A percentile compares a stretch with the other conserved stretches of the same genome.
phyloP scores from a whole-genome alignment of 257 asterid genomes.

The Solanum bulbocastanum region DNA sequence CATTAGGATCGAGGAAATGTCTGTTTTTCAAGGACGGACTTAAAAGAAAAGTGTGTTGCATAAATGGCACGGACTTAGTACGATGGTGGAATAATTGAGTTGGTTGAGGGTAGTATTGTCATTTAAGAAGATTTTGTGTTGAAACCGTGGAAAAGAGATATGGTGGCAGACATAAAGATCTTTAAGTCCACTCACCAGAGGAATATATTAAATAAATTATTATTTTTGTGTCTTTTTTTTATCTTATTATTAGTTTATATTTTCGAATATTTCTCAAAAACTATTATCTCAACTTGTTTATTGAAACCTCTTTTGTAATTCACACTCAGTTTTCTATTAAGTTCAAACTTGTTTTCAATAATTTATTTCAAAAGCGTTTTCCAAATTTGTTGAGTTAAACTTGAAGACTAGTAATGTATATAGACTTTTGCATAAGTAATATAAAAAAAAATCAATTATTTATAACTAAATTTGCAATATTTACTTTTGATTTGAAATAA shows the following conservation, averaged over 20 bases:
- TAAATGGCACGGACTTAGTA: not conserved
- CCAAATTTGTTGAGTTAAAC: not conserved
- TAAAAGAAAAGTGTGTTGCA: not conserved
- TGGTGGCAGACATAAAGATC: slow-evolving; percentile 41
- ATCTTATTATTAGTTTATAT: not conserved
- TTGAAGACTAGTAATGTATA: not conserved
- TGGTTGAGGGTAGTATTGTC: slow-evolving; percentile 16
- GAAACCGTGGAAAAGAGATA: not conserved
- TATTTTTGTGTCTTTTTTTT: not conserved
- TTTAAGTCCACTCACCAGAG: slow-evolving; percentile 21
- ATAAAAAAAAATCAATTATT: no score
- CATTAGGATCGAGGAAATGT: not conserved
- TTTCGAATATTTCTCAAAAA: not conserved
- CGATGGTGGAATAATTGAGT: not conserved
- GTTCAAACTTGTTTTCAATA: not conserved
- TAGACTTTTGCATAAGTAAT: no score
- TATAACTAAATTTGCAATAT: no score
- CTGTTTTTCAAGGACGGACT: fast-evolving
- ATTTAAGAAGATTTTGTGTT: not conserved
- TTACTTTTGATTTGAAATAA: no score
- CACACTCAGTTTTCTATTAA: not conserved
- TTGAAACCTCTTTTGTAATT: not conserved
- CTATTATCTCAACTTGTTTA: not conserved
- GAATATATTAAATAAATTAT: not conserved
- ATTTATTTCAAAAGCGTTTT: not conserved